Evolutionary conservation across 768 basidiomycete species (phyloP).

Genomic region (Trametopsis cervina): DNA sequence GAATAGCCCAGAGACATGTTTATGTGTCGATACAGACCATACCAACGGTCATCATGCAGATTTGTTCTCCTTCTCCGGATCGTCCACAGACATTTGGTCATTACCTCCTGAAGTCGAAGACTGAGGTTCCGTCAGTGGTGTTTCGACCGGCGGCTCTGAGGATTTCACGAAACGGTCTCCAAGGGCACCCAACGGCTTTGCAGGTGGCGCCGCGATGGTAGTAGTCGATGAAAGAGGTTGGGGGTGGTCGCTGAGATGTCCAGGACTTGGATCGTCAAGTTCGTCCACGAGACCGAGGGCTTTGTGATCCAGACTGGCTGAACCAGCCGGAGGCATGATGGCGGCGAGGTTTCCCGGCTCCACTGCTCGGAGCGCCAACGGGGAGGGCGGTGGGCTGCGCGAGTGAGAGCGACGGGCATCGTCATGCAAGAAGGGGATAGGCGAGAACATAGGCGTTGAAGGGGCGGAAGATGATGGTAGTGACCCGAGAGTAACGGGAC

Average conservation of each 20-base stretch:
- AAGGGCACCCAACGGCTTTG: conserved; percentile 47
- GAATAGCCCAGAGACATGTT: too few species aligned
- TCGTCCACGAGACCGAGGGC: conserved; percentile 79
- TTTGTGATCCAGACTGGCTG: conserved; percentile 33
- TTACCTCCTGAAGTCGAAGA: conserved; percentile 8
- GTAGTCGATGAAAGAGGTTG: conserved; percentile 65
- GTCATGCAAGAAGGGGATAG: conserved; percentile 81
- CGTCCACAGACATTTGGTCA: conserved; percentile 19
- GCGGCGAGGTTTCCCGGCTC: conserved; percentile 24
- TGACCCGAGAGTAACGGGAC: conserved; percentile 37
- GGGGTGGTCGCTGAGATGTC: conserved; percentile 78
- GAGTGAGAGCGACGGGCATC: conserved; percentile 78
- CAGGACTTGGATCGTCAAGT: conserved; percentile 77
- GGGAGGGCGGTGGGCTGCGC: conserved; percentile 73
- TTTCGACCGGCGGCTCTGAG: conserved; percentile 21
- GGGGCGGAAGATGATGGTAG: conserved; percentile 44
- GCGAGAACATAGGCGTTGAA: conserved; percentile 78
- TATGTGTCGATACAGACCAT: too few species aligned
- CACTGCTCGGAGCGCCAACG: conserved; percentile 43
- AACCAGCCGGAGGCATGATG: conserved; percentile 25
- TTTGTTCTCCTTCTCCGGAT: conserved; percentile 48
- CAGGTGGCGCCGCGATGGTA: conserved; percentile 17
- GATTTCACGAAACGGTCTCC: conserved; percentile 57
- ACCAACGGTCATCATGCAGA: too few species aligned
- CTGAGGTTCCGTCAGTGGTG: conserved; percentile 14